phyloP scores from a whole-genome alignment of 768 basidiomycete species.

The Lanmaoa pseudosensibilis region DNA sequence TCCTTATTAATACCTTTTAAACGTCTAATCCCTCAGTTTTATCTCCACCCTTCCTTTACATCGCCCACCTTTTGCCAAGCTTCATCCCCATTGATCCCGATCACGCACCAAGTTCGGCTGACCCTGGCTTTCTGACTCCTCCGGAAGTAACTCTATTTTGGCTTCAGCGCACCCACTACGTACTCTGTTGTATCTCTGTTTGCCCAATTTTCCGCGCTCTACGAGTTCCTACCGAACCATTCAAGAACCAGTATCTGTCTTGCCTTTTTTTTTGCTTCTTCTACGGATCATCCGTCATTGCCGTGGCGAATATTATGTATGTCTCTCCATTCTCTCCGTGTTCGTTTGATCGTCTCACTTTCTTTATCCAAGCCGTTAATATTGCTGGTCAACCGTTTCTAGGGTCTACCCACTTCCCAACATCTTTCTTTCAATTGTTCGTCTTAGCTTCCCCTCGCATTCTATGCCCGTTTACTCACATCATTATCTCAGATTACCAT shows the following conservation, averaged over 20 bases:
- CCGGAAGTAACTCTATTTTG: constrained; percentile 24
- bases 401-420: constrained; percentile 9
- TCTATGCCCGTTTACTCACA: background rate
- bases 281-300: constrained; percentile 7
- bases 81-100: constrained; percentile 15
- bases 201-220: constrained; percentile 11
- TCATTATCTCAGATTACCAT: constrained; percentile 12
- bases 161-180: constrained; percentile 4
- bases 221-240: background rate
- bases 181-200: constrained; percentile 20
- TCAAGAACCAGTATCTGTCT: background rate
- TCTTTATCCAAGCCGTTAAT: constrained; percentile 15
- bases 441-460: background rate
- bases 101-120: constrained; percentile 8
- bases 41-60: background rate
- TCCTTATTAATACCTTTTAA: constrained; percentile 10
- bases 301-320: constrained; percentile 20
- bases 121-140: background rate
- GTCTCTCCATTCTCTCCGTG: constrained; percentile 1
- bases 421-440: background rate
- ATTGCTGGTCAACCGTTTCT: constrained; percentile 17
- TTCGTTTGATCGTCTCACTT: background rate
- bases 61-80: background rate
- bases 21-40: background rate
- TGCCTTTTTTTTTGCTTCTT: background rate